Percentiles rank a stretch among this genome's conserved stretches.
Evolutionary conservation across 768 basidiomycete genomes (phyloP).

Genomic region (Panellus pusillus): DNA sequence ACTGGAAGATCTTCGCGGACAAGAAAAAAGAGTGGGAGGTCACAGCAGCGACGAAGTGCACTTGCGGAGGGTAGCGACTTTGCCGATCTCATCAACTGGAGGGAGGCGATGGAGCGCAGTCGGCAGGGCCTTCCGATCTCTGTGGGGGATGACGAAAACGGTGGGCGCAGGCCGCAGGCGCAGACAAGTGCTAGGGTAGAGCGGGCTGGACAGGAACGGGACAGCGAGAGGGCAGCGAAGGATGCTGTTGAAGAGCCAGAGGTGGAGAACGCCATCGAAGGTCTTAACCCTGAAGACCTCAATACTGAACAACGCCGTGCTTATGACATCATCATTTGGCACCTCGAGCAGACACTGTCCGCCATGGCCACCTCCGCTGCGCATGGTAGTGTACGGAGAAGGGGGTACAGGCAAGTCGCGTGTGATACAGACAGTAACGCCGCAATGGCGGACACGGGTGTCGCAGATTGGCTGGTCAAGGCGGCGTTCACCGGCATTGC

Average conservation of each 20-base stretch:
- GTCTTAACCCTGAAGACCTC: constrained; percentile 5
- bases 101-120: constrained; percentile 4
- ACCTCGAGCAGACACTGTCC: constrained; percentile 26
- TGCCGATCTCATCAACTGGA: constrained; percentile 20
- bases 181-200: not conserved
- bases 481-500: constrained; percentile 36
- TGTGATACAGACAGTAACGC: constrained; percentile 33
- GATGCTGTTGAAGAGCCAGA: not conserved
- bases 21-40: too few species aligned
- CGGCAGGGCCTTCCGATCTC: not conserved
- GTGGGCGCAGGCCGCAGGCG: constrained; percentile 9
- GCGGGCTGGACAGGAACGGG: too few species aligned
- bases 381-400: constrained; percentile 30
- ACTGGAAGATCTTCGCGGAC: too few species aligned
- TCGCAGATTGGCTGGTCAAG: constrained; percentile 24
- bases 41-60: too few species aligned
- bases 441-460: constrained; percentile 24
- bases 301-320: constrained; percentile 30
- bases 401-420: constrained; percentile 36
- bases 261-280: too few species aligned
- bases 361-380: not conserved
- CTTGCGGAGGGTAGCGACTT: too few species aligned
- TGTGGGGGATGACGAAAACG: constrained; percentile 15
- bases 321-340: constrained; percentile 32
- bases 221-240: too few species aligned